Evolutionary conservation across 352 stramenopile species (phyloP), one percentile per base, ranked within the genome.

Genomic region (Salisapilia sapeloensis): DNA sequence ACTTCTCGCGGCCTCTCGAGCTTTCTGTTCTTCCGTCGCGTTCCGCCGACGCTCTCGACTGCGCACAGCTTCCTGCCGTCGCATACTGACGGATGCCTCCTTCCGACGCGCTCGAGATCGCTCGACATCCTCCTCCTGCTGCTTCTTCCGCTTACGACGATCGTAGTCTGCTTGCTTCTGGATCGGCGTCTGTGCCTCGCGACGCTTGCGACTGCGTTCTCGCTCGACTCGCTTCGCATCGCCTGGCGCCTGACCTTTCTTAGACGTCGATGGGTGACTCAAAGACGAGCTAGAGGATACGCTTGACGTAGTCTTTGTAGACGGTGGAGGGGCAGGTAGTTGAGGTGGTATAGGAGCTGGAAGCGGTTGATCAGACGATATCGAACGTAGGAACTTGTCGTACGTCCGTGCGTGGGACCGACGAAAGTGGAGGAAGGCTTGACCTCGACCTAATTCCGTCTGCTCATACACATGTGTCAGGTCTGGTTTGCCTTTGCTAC

Each of bases 161-260:
- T 84, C 62, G 11, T 54, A 59, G 37, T 81, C 69, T 4, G 50
- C 60, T 29, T 84, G 69, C 2, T 64, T 56, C 37, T 81, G 64
- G 11, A 53, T 60, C 0, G 69, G 69, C 2, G 69, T 84, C 15
- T 78, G 45, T 20, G 48, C 62, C 31, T 79, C 64, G 32, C 69
- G 52, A 20, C 69, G 59, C 35, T 59, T 51, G 36, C 52, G 66
- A 31, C 69, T 84, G 5, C 69, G 64, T 24, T 59, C 38, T 0
- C 61, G 62, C 28, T 84, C 69, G 0, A 56, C 35, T n/a, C n/a
- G n/a, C n/a, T n/a, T n/a, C n/a, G n/a, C n/a, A n/a, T n/a, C n/a
- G n/a, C n/a, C n/a, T n/a, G n/a, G n/a, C n/a, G n/a, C n/a, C n/a
- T 59, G 49, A 6, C 50, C 53, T 11, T 55, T 49, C 38, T 75